Evolutionary conservation across 345 rosid genomes (phyloP), one percentile per base, ranked within the genome.

Genomic region (Kandelia obovata): DNA sequence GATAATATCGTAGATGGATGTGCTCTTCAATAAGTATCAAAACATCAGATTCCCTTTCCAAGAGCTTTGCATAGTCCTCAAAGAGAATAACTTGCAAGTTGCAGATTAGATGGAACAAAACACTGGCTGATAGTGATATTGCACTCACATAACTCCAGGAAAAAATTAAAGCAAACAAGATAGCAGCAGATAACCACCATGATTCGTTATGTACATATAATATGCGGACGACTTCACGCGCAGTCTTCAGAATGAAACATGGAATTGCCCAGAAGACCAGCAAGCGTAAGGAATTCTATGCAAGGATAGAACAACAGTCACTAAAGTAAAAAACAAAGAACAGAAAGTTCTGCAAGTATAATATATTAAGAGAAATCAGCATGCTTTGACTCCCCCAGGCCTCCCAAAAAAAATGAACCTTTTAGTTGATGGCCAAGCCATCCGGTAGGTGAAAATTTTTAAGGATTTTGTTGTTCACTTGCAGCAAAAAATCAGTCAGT

Each of bases 71-170:
- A 25, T 90, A 90, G 72, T 90, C 95, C 27, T 89, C 89, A 64
- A 91, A 88, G 85, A 89, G 96, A 65, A 93, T 91, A 52, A 89
- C 89, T 89, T 93, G 98, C 83, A 93, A 83, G 68, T 89, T 91
- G 81, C 98, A 93, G 53, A 93, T 85, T 65, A 93, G 64, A 81
- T 93, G 96, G 82, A 93, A 93, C 79, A 93, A 65, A 60, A 82
- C 79, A 77, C 94, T 85, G 16, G 96, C 96, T 31, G 91, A 75
- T 76, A 93, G 84, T 69, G 85, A 82, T 56, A 92, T 83, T 5
- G 82, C 78, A 75, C 96, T 86, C 71, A 83, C 77, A 37, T 80
- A 93, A 71, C 86, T 85, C 98, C 98, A 93, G 9, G 97, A 91
- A 52, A 89, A 62, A 64, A 83, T 66, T 78, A 91, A 75, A 0